Percentiles rank a stretch among this genome's conserved stretches.
These are phyloP conservation scores for Amanita pseudoporphyria DNA, from an alignment of 768 basidiomycete species.

Conservation along the genomic window DNA sequence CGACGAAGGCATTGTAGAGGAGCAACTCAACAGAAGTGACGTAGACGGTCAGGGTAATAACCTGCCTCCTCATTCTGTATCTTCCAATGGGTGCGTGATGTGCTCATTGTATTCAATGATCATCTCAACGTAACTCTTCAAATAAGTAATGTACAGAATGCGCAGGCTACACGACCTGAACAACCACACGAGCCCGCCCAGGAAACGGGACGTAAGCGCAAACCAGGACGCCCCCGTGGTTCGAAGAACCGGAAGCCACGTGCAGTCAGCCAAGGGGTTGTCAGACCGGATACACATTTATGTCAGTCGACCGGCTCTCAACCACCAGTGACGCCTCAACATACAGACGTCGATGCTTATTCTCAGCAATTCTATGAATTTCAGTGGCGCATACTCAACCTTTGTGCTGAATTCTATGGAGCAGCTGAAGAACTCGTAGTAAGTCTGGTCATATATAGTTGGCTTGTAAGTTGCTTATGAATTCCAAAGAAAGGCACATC, in stretches of 20 bases:
- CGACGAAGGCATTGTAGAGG: slow-evolving; percentile 65
- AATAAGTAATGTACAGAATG: slow-evolving; percentile 12
- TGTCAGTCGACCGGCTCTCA: slow-evolving; percentile 25
- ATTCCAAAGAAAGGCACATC: slow-evolving; percentile 41
- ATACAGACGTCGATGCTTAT: slow-evolving; percentile 45
- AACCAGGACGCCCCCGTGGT: slow-evolving; percentile 71
- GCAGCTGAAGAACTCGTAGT: slow-evolving; percentile 81
- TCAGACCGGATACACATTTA: slow-evolving; percentile 31
- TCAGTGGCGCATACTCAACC: slow-evolving; percentile 74
- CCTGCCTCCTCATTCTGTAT: slow-evolving; percentile 25
- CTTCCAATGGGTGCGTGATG: slow-evolving; percentile 20
- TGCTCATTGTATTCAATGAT: slow-evolving; percentile 2
- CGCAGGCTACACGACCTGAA: slow-evolving; percentile 18
- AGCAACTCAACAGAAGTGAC: slow-evolving; percentile 46
- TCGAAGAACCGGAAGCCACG: slow-evolving; percentile 62
- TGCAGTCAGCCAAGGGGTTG: slow-evolving; percentile 16
- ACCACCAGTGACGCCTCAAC: slow-evolving; percentile 28
- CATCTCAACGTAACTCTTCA: neutral
- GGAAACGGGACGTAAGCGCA: slow-evolving; percentile 48
- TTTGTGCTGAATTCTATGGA: slow-evolving; percentile 80
- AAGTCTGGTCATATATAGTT: slow-evolving; percentile 18
- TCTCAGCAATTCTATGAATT: slow-evolving; percentile 81
- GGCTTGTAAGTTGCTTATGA: slow-evolving; percentile 10
- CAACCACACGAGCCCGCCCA: slow-evolving; percentile 18
- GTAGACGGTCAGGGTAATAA: slow-evolving; percentile 31